phyloP scores from a whole-genome alignment of 441 rosid species.

The Gossypium davidsonii region DNA sequence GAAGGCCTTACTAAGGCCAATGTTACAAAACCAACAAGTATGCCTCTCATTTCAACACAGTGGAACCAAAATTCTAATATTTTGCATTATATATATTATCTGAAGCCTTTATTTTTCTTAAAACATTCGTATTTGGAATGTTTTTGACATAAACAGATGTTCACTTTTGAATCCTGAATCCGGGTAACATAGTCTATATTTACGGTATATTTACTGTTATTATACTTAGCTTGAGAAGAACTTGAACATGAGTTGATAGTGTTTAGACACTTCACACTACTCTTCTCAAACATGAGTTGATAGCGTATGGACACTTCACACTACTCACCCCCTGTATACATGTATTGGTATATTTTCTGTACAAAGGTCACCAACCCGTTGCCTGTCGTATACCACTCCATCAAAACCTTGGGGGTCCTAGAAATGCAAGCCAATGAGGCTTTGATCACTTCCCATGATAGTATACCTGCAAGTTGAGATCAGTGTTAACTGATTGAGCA shows the following conservation, averaged over 20 bases:
- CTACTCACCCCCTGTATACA: neutral
- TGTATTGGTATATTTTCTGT: neutral
- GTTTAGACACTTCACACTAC: neutral
- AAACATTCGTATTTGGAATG: neutral
- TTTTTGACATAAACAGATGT: neutral
- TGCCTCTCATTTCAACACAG: neutral
- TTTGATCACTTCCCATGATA: slow-evolving; percentile 11
- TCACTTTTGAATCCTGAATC: neutral
- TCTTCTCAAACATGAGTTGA: neutral
- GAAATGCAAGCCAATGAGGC: neutral
- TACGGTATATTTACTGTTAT: neutral
- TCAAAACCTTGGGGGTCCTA: neutral
- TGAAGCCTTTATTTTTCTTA: neutral
- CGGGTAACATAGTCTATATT: neutral
- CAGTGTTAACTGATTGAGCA: neutral
- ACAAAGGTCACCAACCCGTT: neutral
- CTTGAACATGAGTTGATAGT: neutral
- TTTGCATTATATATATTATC: too few relatives aligned
- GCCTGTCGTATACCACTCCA: neutral
- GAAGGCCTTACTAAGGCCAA: neutral
- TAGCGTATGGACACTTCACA: neutral
- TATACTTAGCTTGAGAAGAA: neutral
- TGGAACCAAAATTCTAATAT: neutral
- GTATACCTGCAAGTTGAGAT: slow-evolving; percentile 13
- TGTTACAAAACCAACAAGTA: neutral